Evolutionary conservation across 306 rosid species (phyloP).

Genomic region (Comarum palustre): DNA sequence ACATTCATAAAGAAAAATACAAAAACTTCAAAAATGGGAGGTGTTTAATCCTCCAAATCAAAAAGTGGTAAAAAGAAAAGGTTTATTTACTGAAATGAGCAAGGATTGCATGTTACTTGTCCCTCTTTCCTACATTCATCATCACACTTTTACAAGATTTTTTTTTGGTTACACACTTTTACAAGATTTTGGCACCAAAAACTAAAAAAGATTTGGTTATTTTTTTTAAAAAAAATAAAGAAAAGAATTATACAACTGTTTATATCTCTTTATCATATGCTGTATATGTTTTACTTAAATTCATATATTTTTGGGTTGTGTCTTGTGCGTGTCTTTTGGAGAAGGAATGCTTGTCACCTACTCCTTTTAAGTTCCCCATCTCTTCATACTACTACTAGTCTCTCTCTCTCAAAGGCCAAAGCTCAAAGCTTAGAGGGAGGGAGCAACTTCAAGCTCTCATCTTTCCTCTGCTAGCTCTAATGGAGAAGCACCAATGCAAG

Average conservation of each 20-base stretch:
- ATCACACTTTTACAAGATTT: conserved; percentile 43
- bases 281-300: background rate
- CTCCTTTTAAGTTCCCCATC: conserved; percentile 63
- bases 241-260: conserved; percentile 23
- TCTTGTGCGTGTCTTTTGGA: conserved; percentile 65
- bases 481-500: conserved; percentile 87
- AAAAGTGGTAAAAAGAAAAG: conserved; percentile 36
- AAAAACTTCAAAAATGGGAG: background rate
- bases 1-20: background rate
- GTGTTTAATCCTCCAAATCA: conserved; percentile 13
- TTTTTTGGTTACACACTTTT: conserved; percentile 51
- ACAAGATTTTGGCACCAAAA: conserved; percentile 27
- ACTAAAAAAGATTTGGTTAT: background rate
- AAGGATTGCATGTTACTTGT: conserved; percentile 69
- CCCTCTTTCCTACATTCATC: conserved; percentile 46
- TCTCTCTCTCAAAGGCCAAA: conserved; percentile 17
- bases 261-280: background rate
- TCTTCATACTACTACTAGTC: background rate
- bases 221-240: background rate
- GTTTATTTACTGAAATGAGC: conserved; percentile 34
- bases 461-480: conserved; percentile 26
- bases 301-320: conserved; percentile 42
- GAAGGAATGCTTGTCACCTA: conserved; percentile 96
- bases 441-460: conserved; percentile 16
- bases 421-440: conserved; percentile 10